Evolutionary conservation across 768 basidiomycete species (phyloP).

Genomic region (Leccinum pellstonianum): DNA sequence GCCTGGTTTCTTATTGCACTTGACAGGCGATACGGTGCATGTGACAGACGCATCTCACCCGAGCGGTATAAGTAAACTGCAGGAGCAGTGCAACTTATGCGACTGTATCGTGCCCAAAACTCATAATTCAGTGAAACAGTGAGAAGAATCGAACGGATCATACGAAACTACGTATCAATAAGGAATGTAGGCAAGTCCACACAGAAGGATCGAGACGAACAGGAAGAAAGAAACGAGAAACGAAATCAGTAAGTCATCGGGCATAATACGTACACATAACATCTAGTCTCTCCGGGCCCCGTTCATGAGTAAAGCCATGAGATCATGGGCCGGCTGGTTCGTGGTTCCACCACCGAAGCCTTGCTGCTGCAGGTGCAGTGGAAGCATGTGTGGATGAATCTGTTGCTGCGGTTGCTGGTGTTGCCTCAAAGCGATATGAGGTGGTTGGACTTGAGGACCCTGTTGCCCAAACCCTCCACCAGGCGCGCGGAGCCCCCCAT

Average conservation of each 20-base stretch:
- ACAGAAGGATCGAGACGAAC: slow-evolving; percentile 11
- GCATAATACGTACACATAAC: slow-evolving; percentile 14
- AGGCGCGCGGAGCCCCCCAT: slow-evolving; percentile 46
- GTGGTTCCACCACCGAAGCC: slow-evolving; percentile 43
- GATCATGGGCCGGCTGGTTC: slow-evolving; percentile 64
- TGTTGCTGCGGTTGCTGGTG: slow-evolving; percentile 45
- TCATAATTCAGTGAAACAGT: slow-evolving; percentile 28
- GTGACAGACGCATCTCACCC: slow-evolving; percentile 13
- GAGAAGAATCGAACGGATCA: slow-evolving; percentile 20
- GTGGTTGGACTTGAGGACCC: slow-evolving; percentile 31
- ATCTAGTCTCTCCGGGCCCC: slow-evolving; percentile 59
- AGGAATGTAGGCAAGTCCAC: slow-evolving; percentile 32
- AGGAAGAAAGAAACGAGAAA: slow-evolving; percentile 8
- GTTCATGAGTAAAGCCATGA: slow-evolving; percentile 84
- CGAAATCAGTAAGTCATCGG: slow-evolving; percentile 15
- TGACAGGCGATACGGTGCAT: slow-evolving; percentile 13
- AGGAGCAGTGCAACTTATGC: background rate
- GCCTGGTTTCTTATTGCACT: slow-evolving; percentile 3
- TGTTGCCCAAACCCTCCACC: slow-evolving; percentile 42
- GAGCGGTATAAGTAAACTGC: background rate
- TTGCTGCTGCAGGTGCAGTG: slow-evolving; percentile 64
- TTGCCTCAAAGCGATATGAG: slow-evolving; percentile 34
- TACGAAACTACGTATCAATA: slow-evolving; percentile 34
- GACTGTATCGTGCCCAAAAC: slow-evolving; percentile 12
- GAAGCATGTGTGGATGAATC: slow-evolving; percentile 50